Evolutionary conservation across 2,329 filamentous ascomycete species (phyloP), one percentile per base, ranked within the genome.

Genomic region (Domatiomyces globalis): DNA sequence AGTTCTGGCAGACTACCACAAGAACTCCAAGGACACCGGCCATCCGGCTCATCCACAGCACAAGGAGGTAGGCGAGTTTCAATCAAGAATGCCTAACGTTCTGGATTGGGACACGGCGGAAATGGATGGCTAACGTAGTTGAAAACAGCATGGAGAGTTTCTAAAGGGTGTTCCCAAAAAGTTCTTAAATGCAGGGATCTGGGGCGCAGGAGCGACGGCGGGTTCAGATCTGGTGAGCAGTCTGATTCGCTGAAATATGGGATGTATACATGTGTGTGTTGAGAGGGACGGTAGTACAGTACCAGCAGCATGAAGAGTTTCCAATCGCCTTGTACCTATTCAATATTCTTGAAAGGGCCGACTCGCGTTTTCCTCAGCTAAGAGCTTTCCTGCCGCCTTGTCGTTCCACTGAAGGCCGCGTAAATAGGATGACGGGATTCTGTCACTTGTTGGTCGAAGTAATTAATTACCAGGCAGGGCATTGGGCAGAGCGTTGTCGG

Each of bases 21-120:
- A 17, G 29, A 46, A 46, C 18, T 15, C 45, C 18, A 22, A 29
- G 22, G 29, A 46, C 8, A 6, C 18, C 29, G 12, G 17, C 22
- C 45, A 46, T 25, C 45, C 45, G 12, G 45, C 45, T 8, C 22
- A 46, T 12, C 45, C 43, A 49, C 29, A 49, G 47, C 49, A 54
- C 51, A 48, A 42, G 33, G 33, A 39, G 15, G 33, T 39, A 39
- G 15, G 33, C 15, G 5, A 39, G 5, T 39, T 39, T 4, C 3
- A 25, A 25, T 25, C 22, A 25, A 25, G 22, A 25, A 25, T 4
- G 22, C 22, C 3, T 25, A 25, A 25, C 6, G 3, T 4, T 25
- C 22, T 25, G 6, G 22, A 25, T 6, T 25, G 22, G 22, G 22
- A 6, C 3, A 6, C 3, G 22, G 22, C 22, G 22, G 22, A 4